Evolutionary conservation across 768 basidiomycete species (phyloP).

Genomic region (Gyrodon lividus): DNA sequence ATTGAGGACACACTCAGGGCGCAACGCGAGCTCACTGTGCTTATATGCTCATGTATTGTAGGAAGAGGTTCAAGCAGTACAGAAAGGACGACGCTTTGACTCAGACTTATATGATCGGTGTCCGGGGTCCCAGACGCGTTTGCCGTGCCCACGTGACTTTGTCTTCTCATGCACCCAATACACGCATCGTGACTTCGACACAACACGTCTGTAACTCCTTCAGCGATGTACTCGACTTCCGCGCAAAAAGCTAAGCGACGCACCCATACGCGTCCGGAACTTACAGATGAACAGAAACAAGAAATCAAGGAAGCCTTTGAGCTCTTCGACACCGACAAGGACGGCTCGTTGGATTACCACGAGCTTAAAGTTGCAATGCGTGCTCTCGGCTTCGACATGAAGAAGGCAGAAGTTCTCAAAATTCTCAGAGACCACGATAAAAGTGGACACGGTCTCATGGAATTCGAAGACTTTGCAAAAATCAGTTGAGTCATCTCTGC

Average conservation of each 20-base stretch:
- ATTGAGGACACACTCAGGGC: neutral
- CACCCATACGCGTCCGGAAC: conserved; percentile 75
- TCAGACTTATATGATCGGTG: neutral
- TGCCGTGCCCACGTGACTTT: conserved; percentile 23
- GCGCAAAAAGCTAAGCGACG: conserved; percentile 74
- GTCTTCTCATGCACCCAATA: neutral
- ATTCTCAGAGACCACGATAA: conserved; percentile 89
- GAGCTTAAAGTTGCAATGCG: conserved; percentile 99
- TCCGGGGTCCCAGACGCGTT: conserved; percentile 33
- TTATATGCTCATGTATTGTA: too few species aligned
- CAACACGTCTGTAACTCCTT: neutral
- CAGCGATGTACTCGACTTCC: conserved; percentile 54
- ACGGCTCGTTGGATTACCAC: conserved; percentile 94
- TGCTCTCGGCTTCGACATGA: conserved; percentile 95
- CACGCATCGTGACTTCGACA: neutral
- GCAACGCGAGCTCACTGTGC: neutral
- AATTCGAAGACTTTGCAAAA: conserved; percentile 90
- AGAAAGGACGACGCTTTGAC: conserved; percentile 21
- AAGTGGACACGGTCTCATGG: conserved; percentile 79
- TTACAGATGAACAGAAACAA: conserved; percentile 86
- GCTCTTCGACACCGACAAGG: conserved; percentile 98
- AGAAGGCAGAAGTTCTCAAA: conserved; percentile 98
- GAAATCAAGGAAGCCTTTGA: conserved; percentile 99
- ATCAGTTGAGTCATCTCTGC: conserved; percentile 65
- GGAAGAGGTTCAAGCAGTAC: neutral